Evolutionary conservation across 495 filamentous ascomycete genomes (phyloP), one percentile per base, ranked within the genome.

Genomic region (Talaromyces nanjingensis): DNA sequence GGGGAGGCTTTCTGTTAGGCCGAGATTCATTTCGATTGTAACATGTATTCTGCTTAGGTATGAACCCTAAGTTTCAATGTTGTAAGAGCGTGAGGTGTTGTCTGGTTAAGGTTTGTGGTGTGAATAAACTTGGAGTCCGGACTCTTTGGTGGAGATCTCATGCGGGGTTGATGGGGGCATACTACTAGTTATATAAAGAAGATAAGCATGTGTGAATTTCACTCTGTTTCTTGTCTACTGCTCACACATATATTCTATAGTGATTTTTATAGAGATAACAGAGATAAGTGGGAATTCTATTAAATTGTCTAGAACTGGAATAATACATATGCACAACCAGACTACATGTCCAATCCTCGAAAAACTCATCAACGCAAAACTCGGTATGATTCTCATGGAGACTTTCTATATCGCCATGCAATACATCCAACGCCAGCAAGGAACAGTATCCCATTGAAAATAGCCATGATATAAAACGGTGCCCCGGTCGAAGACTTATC

Each of bases 381-480:
- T 22, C 22, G 24, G 12, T 11, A 29, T 29, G 2, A 9, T 25
- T 20, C n/a, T 54, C 18, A 54, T 20, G 49, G 24, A 3, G 49
- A 54, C 20, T 29, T 56, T 8, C 27, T 16, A 29, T 16, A 54
- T 14, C 60, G 60, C 60, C 60, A 62, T 29, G 20, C 16, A 54
- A 29, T 24, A 34, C 60, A 64, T 52, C 33, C 75, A 34, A 88
- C 60, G 5, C 84, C 85, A 5, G 80, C 81, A 9, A 88, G 62
- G 25, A 93, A 74, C 64, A 96, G 67, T 1, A 89, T 65, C 7
- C 73, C 90, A 71, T 98, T 97, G 68, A 98, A 98, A 0, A 77
- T 78, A 0, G 92, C 91, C 84, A 98, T 88, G 79, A 98, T 86
- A 75, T 89, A 94, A 73, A 98, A 98, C 12, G 94, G 94, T 47